Percentiles rank a stretch among this genome's conserved stretches.
Evolutionary conservation across 345 rosid species (phyloP).

Genomic region (Salix udensis): DNA sequence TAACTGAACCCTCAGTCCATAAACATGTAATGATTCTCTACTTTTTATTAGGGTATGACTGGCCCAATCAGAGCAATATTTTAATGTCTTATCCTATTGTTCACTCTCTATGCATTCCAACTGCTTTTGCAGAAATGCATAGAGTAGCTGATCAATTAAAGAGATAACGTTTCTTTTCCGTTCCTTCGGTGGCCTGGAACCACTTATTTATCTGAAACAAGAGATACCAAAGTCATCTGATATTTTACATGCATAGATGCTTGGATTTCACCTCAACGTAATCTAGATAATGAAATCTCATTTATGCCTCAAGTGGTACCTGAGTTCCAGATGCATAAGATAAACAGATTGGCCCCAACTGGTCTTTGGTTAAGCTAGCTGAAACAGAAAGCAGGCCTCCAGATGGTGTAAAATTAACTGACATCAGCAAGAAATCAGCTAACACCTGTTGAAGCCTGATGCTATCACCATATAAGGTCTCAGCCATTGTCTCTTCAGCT

Average conservation of each 20-base stretch:
- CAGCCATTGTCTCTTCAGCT: slow-evolving; percentile 45
- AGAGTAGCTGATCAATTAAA: background rate
- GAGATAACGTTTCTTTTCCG: background rate
- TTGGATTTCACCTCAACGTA: background rate
- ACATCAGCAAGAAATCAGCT: slow-evolving; percentile 61
- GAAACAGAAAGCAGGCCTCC: slow-evolving; percentile 54
- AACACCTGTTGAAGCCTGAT: slow-evolving; percentile 80
- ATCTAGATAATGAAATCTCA: background rate
- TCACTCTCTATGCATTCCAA: background rate
- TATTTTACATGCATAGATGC: background rate
- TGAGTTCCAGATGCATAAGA: slow-evolving; percentile 63
- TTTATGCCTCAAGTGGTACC: slow-evolving; percentile 37
- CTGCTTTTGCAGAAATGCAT: background rate
- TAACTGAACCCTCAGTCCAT: background rate
- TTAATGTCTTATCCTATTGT: background rate
- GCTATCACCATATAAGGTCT: slow-evolving; percentile 71
- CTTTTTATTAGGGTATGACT: background rate
- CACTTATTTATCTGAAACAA: background rate
- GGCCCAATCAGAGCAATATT: background rate
- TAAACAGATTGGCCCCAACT: slow-evolving; percentile 64
- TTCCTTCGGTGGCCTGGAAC: background rate
- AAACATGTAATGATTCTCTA: background rate
- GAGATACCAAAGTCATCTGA: background rate
- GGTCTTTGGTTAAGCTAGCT: slow-evolving; percentile 61
- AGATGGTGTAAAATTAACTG: slow-evolving; percentile 53